phyloP scores from a whole-genome alignment of 2,329 filamentous ascomycete species.

The Epicoccum nigrum region DNA sequence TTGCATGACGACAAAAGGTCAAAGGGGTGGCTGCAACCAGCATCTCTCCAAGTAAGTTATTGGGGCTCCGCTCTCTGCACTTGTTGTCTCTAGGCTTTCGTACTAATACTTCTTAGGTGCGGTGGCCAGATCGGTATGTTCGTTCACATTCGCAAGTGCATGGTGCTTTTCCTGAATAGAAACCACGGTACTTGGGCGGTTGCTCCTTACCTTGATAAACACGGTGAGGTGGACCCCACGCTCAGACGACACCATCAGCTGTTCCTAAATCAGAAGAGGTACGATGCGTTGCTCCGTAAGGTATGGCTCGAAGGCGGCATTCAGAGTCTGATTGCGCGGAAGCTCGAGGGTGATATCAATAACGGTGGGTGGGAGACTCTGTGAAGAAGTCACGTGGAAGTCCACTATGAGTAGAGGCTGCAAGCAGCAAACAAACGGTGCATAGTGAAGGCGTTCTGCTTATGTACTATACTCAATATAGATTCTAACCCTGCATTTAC shows the following conservation, averaged over 20 bases:
- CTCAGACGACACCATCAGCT: constrained; percentile 84
- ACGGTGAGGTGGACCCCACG: constrained; percentile 94
- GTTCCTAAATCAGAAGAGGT: constrained; percentile 90
- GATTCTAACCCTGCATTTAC: too few relatives aligned
- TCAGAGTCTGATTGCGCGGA: constrained; percentile 85
- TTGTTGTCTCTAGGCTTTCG: neutral
- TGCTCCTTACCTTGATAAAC: constrained; percentile 93
- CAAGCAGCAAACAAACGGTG: neutral
- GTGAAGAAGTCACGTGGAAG: constrained; percentile 23
- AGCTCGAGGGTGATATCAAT: constrained; percentile 93
- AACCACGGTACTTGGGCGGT: constrained; percentile 81
- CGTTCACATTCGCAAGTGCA: constrained; percentile 96
- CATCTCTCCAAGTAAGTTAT: constrained; percentile 83
- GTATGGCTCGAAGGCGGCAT: constrained; percentile 88
- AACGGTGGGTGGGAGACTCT: constrained; percentile 93
- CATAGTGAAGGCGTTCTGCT: too few relatives aligned
- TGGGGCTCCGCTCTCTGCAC: too few relatives aligned
- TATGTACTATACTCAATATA: too few relatives aligned
- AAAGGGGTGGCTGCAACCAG: constrained; percentile 73
- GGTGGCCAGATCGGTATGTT: constrained; percentile 90
- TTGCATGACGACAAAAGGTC: constrained; percentile 70
- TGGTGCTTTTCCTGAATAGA: constrained; percentile 84
- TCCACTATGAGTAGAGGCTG: neutral
- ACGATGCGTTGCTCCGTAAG: constrained; percentile 84
- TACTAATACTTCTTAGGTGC: constrained; percentile 63